phyloP scores from a whole-genome alignment of 164 flowering plant genomes.

The Berberis vulgaris region DNA sequence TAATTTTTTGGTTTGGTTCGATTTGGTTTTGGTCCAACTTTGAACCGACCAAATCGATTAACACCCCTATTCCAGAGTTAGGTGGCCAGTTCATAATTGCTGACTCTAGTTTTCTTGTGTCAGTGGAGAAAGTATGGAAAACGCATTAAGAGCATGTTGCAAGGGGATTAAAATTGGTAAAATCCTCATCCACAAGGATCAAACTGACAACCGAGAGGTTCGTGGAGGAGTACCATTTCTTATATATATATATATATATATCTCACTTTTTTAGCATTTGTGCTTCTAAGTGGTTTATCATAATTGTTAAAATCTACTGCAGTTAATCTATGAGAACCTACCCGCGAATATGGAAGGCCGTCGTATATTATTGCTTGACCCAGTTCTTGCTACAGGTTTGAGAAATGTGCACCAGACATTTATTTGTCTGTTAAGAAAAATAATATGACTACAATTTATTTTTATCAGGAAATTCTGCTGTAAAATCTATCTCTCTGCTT shows the following conservation, averaged over 20 bases:
- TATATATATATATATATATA: not conserved
- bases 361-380: slow-evolving; percentile 70
- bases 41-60: too few species aligned
- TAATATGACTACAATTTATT: slow-evolving; percentile 2
- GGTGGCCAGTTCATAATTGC: not conserved
- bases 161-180: slow-evolving; percentile 88
- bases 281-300: too few species aligned
- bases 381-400: slow-evolving; percentile 79
- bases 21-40: too few species aligned
- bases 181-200: slow-evolving; percentile 66
- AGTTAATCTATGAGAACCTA: slow-evolving; percentile 79
- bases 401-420: not conserved
- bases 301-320: slow-evolving; percentile 7
- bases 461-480: slow-evolving; percentile 68
- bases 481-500: slow-evolving; percentile 61
- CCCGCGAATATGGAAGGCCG: slow-evolving; percentile 67
- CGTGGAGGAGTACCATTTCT: slow-evolving; percentile 4
- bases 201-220: slow-evolving; percentile 52
- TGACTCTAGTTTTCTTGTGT: slow-evolving; percentile 5
- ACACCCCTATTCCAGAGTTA: too few species aligned
- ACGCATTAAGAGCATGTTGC: slow-evolving; percentile 82
- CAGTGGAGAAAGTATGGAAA: slow-evolving; percentile 97
- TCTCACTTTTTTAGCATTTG: not conserved
- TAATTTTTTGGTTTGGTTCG: too few species aligned
- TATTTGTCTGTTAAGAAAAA: not conserved